Conservation (phyloP, 192 early-diverging fungal genomes). For the Backusella macrospora region DNA sequence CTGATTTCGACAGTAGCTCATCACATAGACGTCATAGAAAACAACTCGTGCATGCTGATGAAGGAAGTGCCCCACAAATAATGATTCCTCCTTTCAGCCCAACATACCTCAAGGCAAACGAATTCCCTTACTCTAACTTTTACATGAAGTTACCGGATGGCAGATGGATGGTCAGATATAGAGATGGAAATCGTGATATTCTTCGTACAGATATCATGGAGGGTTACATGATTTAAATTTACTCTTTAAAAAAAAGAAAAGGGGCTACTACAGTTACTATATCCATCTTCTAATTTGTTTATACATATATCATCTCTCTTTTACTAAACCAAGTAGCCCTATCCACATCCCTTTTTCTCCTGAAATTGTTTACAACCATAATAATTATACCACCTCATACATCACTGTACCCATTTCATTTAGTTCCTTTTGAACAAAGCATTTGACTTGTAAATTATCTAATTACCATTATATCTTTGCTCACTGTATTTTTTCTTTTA, state of each 20-base stretch:
- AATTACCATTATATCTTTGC: background rate
- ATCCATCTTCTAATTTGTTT: background rate
- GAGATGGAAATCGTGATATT: slow-evolving; percentile 38
- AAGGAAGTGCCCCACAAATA: background rate
- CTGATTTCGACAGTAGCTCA: background rate
- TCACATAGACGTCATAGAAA: slow-evolving; percentile 19
- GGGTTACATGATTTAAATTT: slow-evolving; percentile 32
- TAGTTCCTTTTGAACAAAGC: background rate
- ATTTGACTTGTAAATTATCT: background rate
- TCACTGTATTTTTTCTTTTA: background rate
- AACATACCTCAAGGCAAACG: slow-evolving; percentile 29
- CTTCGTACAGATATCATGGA: slow-evolving; percentile 41
- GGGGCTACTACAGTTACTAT: background rate
- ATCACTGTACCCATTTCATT: slow-evolving; percentile 7
- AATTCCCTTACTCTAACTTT: slow-evolving; percentile 45
- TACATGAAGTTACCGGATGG: slow-evolving; percentile 42
- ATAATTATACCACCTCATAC: slow-evolving; percentile 12
- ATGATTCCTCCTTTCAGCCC: slow-evolving; percentile 35
- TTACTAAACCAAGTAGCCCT: background rate
- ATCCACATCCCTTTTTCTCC: background rate
- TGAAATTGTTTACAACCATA: background rate
- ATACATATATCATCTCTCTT: slow-evolving; percentile 6
- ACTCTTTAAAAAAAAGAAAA: background rate
- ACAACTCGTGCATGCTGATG: slow-evolving; percentile 1
- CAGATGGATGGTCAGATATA: slow-evolving; percentile 41